A percentile compares a stretch with the other conserved stretches of the same genome.
Conservation (phyloP, 495 filamentous ascomycete genomes). For the Daldinia bambusicola region DNA sequence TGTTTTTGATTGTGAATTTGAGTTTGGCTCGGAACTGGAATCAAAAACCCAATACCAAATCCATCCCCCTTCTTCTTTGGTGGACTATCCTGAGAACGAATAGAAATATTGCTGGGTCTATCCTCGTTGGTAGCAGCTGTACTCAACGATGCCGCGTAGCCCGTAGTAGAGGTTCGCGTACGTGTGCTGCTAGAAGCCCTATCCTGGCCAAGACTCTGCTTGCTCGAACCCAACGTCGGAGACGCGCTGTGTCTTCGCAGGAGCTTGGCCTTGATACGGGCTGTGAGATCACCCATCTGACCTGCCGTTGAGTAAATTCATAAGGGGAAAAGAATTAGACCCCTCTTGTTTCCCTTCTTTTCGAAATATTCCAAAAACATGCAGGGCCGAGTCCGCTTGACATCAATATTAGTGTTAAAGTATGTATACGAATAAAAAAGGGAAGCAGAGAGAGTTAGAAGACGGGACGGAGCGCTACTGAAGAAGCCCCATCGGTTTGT, state of each 20-base stretch:
- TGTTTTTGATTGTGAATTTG: no score
- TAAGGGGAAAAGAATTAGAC: constrained; percentile 6
- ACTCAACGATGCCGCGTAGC: constrained; percentile 42
- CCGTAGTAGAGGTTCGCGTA: constrained; percentile 39
- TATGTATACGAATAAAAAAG: background rate
- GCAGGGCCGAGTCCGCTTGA: background rate
- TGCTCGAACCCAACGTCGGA: constrained; percentile 50
- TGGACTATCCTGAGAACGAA: constrained; percentile 10
- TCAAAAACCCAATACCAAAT: background rate
- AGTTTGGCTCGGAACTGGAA: constrained; percentile 17
- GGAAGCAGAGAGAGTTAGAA: background rate
- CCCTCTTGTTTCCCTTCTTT: background rate
- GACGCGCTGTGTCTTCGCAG: constrained; percentile 56
- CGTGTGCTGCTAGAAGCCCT: constrained; percentile 44
- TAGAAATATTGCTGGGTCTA: constrained; percentile 11
- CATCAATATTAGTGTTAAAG: background rate
- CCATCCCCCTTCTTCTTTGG: constrained; percentile 10
- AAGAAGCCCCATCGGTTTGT: constrained; percentile 23
- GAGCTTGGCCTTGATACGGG: constrained; percentile 60
- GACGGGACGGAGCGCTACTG: background rate
- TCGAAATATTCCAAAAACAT: background rate
- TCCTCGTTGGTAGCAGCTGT: constrained; percentile 30
- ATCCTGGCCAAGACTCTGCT: constrained; percentile 40
- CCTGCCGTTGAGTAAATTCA: constrained; percentile 19
- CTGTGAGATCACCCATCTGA: constrained; percentile 59